These are phyloP conservation scores for Paramecium biaurelia DNA, from an alignment of 73 alveolate genomes.

Conservation along the genomic window DNA sequence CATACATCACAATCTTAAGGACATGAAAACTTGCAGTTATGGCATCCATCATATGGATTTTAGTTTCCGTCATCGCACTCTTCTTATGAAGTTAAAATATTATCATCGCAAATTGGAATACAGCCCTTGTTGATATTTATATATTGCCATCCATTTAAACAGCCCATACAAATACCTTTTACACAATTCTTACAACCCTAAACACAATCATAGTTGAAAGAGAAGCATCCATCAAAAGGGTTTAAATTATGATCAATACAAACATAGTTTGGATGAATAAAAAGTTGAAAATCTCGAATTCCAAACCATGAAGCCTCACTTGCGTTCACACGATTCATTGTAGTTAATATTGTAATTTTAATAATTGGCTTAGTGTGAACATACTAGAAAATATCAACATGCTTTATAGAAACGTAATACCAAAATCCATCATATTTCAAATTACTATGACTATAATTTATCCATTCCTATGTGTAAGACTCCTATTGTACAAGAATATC, in stretches of 20 bases:
- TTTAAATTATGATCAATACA: background rate
- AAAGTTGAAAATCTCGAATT: background rate
- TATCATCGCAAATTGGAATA: background rate
- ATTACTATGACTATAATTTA: background rate
- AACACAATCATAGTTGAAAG: background rate
- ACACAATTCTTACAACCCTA: background rate
- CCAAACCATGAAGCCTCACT: background rate
- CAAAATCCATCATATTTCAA: background rate
- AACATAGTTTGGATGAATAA: background rate
- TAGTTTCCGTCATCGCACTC: background rate
- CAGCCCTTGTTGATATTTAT: background rate
- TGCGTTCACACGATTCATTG: background rate
- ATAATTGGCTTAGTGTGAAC: background rate
- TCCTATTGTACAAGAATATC: background rate
- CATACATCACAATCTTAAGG: background rate
- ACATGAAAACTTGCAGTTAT: background rate
- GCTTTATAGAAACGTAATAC: background rate
- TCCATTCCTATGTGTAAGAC: background rate
- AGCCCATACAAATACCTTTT: background rate
- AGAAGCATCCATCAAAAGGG: background rate
- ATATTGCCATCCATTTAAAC: background rate
- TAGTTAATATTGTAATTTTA: background rate
- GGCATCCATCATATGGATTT: background rate
- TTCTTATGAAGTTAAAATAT: background rate
- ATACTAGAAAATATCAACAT: background rate